Conservation (phyloP, 768 basidiomycete genomes). For the Hypsizygus marmoreus region DNA sequence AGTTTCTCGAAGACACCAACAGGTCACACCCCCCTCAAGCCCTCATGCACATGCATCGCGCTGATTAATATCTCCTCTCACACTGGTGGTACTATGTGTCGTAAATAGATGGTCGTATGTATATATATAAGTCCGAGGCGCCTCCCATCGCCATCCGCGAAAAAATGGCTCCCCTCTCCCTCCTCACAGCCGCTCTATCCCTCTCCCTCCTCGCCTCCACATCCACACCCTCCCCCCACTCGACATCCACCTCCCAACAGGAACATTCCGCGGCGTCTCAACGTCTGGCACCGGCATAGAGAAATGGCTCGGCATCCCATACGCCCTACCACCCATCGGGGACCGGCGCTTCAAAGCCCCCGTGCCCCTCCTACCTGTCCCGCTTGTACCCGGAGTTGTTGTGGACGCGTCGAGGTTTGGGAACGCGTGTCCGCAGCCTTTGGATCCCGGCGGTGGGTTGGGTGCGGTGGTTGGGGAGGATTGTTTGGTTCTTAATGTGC, state of each 20-base stretch:
- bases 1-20: no score
- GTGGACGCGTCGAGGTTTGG: conserved; percentile 51
- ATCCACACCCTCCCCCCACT: conserved; percentile 24
- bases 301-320: conserved; percentile 65
- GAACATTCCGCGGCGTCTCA: conserved; percentile 48
- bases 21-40: no score
- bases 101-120: no score
- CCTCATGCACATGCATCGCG: no score
- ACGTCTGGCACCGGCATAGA: conserved; percentile 48
- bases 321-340: conserved; percentile 57
- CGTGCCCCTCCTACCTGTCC: conserved; percentile 35
- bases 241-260: conserved; percentile 41
- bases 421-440: conserved; percentile 59
- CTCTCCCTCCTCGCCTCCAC: conserved; percentile 8
- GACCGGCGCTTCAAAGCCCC: conserved; percentile 59
- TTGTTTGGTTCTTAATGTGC: conserved; percentile 57
- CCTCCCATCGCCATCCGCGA: no score
- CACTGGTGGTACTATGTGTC: no score
- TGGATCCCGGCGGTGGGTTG: conserved; percentile 30
- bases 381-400: conserved; percentile 29
- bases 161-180: no score
- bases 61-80: no score
- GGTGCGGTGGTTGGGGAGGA: conserved; percentile 53
- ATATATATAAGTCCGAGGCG: no score
- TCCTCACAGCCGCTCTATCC: no score